Base-by-base conservation (phyloP, 140 eudicot species). In the Senecio squalidus region DNA sequence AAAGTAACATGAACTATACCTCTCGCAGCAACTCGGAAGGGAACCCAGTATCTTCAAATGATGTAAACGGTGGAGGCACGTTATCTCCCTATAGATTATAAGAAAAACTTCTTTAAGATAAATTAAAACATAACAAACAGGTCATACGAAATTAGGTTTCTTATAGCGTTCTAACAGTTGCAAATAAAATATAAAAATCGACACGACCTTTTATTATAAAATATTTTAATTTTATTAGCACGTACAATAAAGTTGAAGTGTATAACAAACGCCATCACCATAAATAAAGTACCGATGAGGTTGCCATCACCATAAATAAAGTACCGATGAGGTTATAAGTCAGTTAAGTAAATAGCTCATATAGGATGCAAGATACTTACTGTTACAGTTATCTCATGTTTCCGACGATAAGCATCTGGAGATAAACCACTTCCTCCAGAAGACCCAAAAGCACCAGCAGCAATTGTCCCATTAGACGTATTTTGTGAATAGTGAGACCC, bases 11-110 rank as follows among this genome's bases (percentile, higher is more conserved):
- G 59, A 36, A 34, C 30, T 70, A 77, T 92, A 92, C 99, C 99
- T 92, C 96, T 79, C 89, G 82, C 39, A 92, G 78, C 43, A 92
- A 65, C 75, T 92, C 99, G 41, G 96, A 65, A 25, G 99, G 96
- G 31, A 92, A 82, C 21, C 89, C 96, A 44, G 95, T 82, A 51
- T 71, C 86, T 67, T 88, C 99, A 78, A 92, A 92, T 60, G 95
- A 70, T 25, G 71, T 77, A 64, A 88, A 84, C 29, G 99, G 96
- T 36, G 81, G 78, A 22, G 96, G 95, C 41, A 84, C 95, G 60
- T 76, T 71, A 58, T 66, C 78, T 75, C 99, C 99, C 99, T 92
- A 59, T 17, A 70, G 20, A 13, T 64, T 6, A 52, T 8, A 1
- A 16, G 16, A 10, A 4, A 18, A 61, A 43, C 11, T 43, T 16